Evolutionary conservation across 2,329 filamentous ascomycete genomes (phyloP).

Genomic region (Trichoderma pleuroti): DNA sequence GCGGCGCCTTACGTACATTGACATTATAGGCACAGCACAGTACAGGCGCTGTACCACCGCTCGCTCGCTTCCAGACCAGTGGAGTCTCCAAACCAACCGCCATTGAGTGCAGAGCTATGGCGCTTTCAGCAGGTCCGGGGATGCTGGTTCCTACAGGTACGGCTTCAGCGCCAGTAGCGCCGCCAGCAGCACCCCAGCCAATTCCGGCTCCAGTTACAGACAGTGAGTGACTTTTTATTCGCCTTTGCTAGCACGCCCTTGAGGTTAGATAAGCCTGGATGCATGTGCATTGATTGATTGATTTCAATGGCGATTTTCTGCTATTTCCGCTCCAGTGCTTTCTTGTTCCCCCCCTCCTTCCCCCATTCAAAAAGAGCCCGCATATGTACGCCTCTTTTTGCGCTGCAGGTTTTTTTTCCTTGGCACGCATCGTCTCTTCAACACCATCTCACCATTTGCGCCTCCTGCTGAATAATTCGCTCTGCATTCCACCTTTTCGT

Average conservation of each 20-base stretch:
- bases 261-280: background rate
- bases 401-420: constrained; percentile 15
- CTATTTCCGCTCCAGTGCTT: background rate
- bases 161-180: constrained; percentile 12
- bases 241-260: too few species aligned
- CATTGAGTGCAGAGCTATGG: constrained; percentile 16
- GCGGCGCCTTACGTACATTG: background rate
- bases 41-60: background rate
- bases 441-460: background rate
- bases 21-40: too few species aligned
- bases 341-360: background rate
- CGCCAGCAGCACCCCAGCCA: constrained; percentile 3
- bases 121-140: constrained; percentile 20
- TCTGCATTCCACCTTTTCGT: background rate
- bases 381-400: constrained; percentile 10
- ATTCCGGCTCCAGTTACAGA: constrained; percentile 2
- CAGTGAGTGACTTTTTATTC: constrained; percentile 9
- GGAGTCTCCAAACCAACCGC: background rate
- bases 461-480: background rate
- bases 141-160: constrained; percentile 11
- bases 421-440: background rate
- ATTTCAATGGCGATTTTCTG: background rate
- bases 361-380: background rate
- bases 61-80: constrained; percentile 1
- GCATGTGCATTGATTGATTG: background rate